Base-by-base conservation (phyloP, 78 protist species). In the Chrysochromulina parva region DNA sequence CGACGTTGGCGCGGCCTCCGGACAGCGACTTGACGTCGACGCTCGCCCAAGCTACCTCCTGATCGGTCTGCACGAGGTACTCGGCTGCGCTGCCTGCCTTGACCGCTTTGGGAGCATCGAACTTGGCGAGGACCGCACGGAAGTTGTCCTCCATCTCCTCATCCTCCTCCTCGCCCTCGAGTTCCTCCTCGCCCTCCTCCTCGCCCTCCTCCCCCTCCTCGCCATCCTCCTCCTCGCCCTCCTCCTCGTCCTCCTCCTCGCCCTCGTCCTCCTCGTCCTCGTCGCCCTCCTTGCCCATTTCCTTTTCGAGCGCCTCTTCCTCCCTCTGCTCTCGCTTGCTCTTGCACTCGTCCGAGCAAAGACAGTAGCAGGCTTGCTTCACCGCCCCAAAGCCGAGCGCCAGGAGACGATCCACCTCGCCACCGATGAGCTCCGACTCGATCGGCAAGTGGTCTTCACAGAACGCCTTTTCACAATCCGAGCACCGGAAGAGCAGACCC, bases 401-500 rank as follows among this genome's bases (percentile, higher is more conserved):
- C n/a, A 74, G 57, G 0, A 74, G 22, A 1, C 82, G 82, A 4
- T 74, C 82, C 57, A 1, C 1, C 57, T 74, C 82, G 19, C 28
- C 82, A 1, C 82, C 82, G 57, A 74, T n/a, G 57, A 74, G 9
- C 57, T 74, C 82, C 26, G 82, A 53, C 5, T 74, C 82, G 26
- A 48, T 19, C 50, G 82, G 82, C 11, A 74, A 19, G 55, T 74
- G 82, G 55, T 74, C 82, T 19, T 74, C 82, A 85, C 91, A 88
- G 65, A 65, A 88, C 20, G 20, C 26, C 69, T 62, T 6, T 13
- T 62, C 6, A 62, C 91, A 88, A 47, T 50, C 57, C 47, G 38
- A 9, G 91, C 91, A 88, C 20, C 91, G 91, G 82, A 88, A 88
- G n/a, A 88, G 78, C 65, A 88, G 69, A 0, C 91, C 91, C 6